A percentile compares a stretch with the other conserved stretches of the same genome.
Evolutionary conservation across 371 early-diverging fungal species (phyloP).

Genomic region (Paraphysoderma sedebokerense): DNA sequence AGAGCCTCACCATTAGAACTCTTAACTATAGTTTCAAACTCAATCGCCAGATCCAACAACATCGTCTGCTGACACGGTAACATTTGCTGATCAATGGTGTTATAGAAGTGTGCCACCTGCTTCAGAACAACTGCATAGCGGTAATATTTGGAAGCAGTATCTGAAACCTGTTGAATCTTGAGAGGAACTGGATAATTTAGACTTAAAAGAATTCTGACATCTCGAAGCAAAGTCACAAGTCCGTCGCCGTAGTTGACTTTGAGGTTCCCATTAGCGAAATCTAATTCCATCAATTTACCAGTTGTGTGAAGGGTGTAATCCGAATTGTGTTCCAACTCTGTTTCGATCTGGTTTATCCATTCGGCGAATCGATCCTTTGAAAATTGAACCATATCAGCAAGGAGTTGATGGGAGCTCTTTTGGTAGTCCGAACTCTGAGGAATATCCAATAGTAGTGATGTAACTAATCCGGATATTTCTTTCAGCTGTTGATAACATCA

Average conservation of each 20-base stretch:
- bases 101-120: slow-evolving; percentile 36
- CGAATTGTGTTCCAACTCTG: neutral
- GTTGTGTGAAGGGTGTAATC: neutral
- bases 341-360: neutral
- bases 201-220: slow-evolving; percentile 18
- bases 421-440: no score
- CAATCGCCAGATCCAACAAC: slow-evolving; percentile 22
- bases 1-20: slow-evolving; percentile 9
- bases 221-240: slow-evolving; percentile 17
- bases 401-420: no score
- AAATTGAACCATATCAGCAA: no score
- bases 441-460: no score
- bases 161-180: slow-evolving; percentile 14
- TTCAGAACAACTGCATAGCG: slow-evolving; percentile 24
- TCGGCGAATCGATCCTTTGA: neutral
- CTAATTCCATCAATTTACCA: slow-evolving; percentile 24
- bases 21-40: slow-evolving; percentile 25
- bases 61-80: slow-evolving; percentile 24
- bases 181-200: slow-evolving; percentile 21
- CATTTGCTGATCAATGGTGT: slow-evolving; percentile 35
- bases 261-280: slow-evolving; percentile 17
- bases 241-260: slow-evolving; percentile 22
- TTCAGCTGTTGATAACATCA: no score
- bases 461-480: no score
- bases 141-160: slow-evolving; percentile 16